Base-by-base conservation (phyloP, 345 rosid species). In the Draba incana region DNA sequence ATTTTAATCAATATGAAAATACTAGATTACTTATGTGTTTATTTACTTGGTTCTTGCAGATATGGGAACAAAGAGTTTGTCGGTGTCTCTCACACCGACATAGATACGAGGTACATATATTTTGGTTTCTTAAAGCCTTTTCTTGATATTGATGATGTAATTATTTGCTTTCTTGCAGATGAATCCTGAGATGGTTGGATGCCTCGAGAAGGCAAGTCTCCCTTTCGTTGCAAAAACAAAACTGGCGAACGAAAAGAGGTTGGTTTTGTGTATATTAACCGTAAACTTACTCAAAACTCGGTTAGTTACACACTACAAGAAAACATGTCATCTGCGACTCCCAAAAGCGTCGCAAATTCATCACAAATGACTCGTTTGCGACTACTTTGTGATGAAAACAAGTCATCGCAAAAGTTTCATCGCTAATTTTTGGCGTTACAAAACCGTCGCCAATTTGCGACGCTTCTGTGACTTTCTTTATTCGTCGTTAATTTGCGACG, bases 201-300 rank as follows among this genome's bases (percentile, higher is more conserved):
- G 69, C 53, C 80, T 94, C 24, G 97, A 94, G 76, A 81, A 69
- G 46, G 86, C 85, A 0, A 97, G 97, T 62, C 87, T 94, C 20
- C 82, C 90, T 57, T 91, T 94, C 69, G 85, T 88, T 31, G 97
- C 92, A 50, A 94, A 85, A 81, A 91, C 78, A 92, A 91, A 82
- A 84, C 90, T 3, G 86, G 87, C 57, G 83, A 30, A 65, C 90
- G 97, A 42, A 94, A 91, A 97, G 99, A 94, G 96, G 98, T 91
- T 53, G 42, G 62, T 12, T 13, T 42, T 35, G 20, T 15, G 20
- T 49, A 3, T 16, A 3, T 38, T 23, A 8, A 11, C 23, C 33
- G 71, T 30, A 25, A 33, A 52, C 27, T 45, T 27, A 30, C 44
- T 50, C 15, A 38, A 38, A 54, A 56, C 12, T 60, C 43, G 2